Evolutionary conservation across 306 rosid species (phyloP), one percentile per base, ranked within the genome.

Genomic region (Hylodesmum podocarpum): DNA sequence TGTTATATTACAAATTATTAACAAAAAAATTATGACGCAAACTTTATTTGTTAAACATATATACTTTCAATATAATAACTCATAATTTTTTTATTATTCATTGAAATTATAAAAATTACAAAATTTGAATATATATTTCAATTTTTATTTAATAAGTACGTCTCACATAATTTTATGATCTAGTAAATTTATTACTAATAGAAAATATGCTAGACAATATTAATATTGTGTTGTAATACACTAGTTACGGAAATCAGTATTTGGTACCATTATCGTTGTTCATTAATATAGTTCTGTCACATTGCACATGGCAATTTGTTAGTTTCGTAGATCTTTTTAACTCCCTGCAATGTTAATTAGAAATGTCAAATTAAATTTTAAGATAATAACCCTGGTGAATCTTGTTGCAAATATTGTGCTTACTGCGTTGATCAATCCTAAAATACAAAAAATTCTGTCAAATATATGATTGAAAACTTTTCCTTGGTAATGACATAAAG

Each of bases 401-500:
- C 66, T 12, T 50, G 53, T 39, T 64, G 58, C 75, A 33, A 54
- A n/a, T n/a, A n/a, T n/a, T 65, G 61, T 7, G 43, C 69, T 80
- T 41, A 46, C 37, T 15, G 24, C 49, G 21, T 13, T 29, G 66
- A 78, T 34, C 67, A 50, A 69, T 43, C 70, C 70, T 58, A 68
- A 55, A 78, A 76, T 58, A 61, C 46, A n/a, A 25, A 5, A 43
- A 40, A 66, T 31, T 65, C 31, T 72, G 73, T 68, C 19, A 81
- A 81, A 75, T 55, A 46, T 62, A 74, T 83, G 85, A 84, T 76
- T 86, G 85, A 73, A 29, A 83, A 84, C 85, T 88, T 86, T 88
- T 83, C 64, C 55, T 83, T 77, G 96, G 91, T 85, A 87, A 86
- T 86, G 97, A 89, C 92, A 86, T 81, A 89, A 89, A 89, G 93